Base-by-base conservation (phyloP, 768 basidiomycete genomes). In the Collybiopsis luxurians region DNA sequence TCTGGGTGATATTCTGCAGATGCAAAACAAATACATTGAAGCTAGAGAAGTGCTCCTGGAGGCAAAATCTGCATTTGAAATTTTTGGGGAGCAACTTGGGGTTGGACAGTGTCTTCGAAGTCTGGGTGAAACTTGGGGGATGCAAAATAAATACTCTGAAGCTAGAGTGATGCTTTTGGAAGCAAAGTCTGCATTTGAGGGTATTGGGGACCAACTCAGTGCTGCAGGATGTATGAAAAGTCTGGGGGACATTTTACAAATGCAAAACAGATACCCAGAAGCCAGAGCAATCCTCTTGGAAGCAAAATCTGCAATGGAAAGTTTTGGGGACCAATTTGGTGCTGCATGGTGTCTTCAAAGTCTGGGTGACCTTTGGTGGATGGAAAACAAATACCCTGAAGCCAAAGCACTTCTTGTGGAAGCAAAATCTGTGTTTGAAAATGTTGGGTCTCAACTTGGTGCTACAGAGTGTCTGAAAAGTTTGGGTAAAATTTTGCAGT, bases 381-480 rank as follows among this genome's bases (percentile, higher is more conserved):
- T 42, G 40, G 15, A 42, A 42, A 21, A 42, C 6, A 42, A 42
- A 9, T 42, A 42, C 17, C 6, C 13, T 42, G 40, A 42, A 17
- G 40, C 40, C 40, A 42, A n/a, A n/a, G 6, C 6, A 15, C 7
- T 42, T 5, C 19, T 42, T 15, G 5, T 17, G 17, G 40, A 17
- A 5, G 19, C 15, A 17, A 15, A 42, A 42, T 6, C 40, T 42
- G 15, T 6, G 5, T 42, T 42, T 42, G 40, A 42, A 42, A 4
- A 15, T 4, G 17, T 55, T 40, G 53, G 43, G 5, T 7, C 9
- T 52, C 7, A 19, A 24, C 24, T 49, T 6, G 55, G 52, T 13
- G 52, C 48, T 55, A 30, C 48, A 19, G 54, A 56, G n/a, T 56
- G 55, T 56, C 15, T 56, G 21, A 54, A 55, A 47, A 7, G 53